Percentiles rank a stretch among this genome's conserved stretches.
Evolutionary conservation across 2,329 filamentous ascomycete species (phyloP).

Genomic region (Calonectria pseudoreteaudii): DNA sequence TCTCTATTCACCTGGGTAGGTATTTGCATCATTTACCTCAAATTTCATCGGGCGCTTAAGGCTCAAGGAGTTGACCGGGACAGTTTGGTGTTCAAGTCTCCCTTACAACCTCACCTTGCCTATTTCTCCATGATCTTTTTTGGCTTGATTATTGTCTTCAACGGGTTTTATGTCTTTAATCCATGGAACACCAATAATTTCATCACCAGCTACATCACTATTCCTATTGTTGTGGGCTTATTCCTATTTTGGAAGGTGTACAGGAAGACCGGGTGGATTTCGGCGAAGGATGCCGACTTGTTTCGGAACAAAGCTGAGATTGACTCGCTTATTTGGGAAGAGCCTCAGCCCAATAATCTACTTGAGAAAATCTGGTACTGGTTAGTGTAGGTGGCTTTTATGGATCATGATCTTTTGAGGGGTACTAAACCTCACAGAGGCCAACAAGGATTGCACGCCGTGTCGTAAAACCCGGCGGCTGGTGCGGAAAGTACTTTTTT

Average conservation of each 20-base stretch:
- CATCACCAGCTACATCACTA: slow-evolving; percentile 76
- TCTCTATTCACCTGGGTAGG: slow-evolving; percentile 77
- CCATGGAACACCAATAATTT: slow-evolving; percentile 66
- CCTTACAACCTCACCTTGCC: slow-evolving; percentile 76
- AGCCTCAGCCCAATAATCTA: not conserved
- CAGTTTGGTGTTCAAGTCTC: slow-evolving; percentile 73
- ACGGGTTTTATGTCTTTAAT: slow-evolving; percentile 79
- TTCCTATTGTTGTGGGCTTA: slow-evolving; percentile 73
- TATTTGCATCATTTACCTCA: slow-evolving; percentile 76
- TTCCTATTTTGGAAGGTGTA: slow-evolving; percentile 50
- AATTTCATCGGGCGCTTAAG: slow-evolving; percentile 74
- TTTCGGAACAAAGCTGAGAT: not conserved
- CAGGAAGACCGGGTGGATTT: not conserved
- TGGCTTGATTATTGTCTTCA: slow-evolving; percentile 71
- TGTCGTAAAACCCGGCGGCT: too few species aligned
- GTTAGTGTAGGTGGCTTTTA: not conserved
- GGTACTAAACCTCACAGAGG: not conserved
- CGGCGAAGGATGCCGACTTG: not conserved
- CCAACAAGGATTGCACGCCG: not conserved
- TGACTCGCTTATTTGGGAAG: not conserved
- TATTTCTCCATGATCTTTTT: slow-evolving; percentile 72
- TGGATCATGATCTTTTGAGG: not conserved
- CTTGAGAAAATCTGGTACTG: not conserved
- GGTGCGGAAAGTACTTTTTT: too few species aligned
- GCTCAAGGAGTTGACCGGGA: slow-evolving; percentile 74